These are phyloP conservation scores for Tolypocladium tundrense DNA, from an alignment of 2,329 filamentous ascomycete species.

Conservation along the genomic window DNA sequence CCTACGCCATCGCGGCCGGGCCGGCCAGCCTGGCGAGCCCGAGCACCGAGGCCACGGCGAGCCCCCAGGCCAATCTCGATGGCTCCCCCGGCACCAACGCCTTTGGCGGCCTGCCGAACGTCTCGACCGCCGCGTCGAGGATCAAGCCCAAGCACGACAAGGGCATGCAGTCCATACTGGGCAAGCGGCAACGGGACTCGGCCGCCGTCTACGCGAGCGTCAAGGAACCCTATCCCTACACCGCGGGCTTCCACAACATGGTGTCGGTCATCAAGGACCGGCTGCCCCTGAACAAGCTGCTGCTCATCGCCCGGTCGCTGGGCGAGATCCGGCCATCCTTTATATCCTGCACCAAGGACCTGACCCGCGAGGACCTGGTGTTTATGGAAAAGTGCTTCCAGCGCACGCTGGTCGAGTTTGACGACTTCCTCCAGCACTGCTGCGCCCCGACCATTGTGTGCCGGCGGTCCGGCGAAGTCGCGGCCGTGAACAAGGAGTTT, in stretches of 20 bases:
- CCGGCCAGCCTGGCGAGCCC: slow-evolving; percentile 54
- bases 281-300: slow-evolving; percentile 64
- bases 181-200: slow-evolving; percentile 58
- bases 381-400: slow-evolving; percentile 99
- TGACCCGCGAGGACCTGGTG: slow-evolving; percentile 79
- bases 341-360: slow-evolving; percentile 80
- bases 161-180: slow-evolving; percentile 38
- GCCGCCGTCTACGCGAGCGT: slow-evolving; percentile 83
- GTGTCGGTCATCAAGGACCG: slow-evolving; percentile 70
- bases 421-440: slow-evolving; percentile 81
- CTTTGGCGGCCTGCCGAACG: slow-evolving; percentile 16
- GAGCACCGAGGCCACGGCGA: slow-evolving; percentile 52
- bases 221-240: slow-evolving; percentile 85
- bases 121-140: slow-evolving; percentile 17
- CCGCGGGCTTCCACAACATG: slow-evolving; percentile 79
- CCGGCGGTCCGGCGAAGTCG: slow-evolving; percentile 87
- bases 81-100: slow-evolving; percentile 31
- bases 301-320: slow-evolving; percentile 78
- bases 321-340: slow-evolving; percentile 87
- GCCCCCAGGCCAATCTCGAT: slow-evolving; percentile 49
- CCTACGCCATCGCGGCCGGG: slow-evolving; percentile 53
- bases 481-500: slow-evolving; percentile 92
- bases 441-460: slow-evolving; percentile 89
- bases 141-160: slow-evolving; percentile 34
- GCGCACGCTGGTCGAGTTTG: slow-evolving; percentile 82